A percentile compares a stretch with the other conserved stretches of the same genome.
These are phyloP conservation scores for Fusarium anthophilum DNA, from an alignment of 2,329 filamentous ascomycete species.

Conservation along the genomic window DNA sequence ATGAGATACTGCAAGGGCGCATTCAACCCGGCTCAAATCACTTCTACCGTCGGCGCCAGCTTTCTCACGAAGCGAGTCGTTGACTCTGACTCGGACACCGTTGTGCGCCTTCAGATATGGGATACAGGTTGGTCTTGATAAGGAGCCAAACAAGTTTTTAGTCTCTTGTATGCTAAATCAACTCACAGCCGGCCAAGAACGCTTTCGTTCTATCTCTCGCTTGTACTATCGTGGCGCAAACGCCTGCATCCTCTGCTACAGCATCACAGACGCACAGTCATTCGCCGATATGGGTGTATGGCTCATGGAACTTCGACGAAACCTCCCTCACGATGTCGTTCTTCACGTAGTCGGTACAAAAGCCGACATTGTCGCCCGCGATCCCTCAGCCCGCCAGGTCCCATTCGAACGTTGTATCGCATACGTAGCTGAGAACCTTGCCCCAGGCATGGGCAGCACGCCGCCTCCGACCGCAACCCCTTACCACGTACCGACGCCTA, in stretches of 20 bases:
- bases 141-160: neutral
- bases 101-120: slow-evolving; percentile 95
- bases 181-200: slow-evolving; percentile 80
- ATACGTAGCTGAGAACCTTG: slow-evolving; percentile 92
- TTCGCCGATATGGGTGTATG: slow-evolving; percentile 94
- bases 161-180: slow-evolving; percentile 3
- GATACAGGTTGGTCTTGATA: slow-evolving; percentile 71
- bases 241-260: slow-evolving; percentile 93
- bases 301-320: slow-evolving; percentile 84
- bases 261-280: slow-evolving; percentile 85
- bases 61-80: slow-evolving; percentile 83
- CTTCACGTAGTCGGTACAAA: slow-evolving; percentile 97
- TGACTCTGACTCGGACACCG: slow-evolving; percentile 85
- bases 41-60: slow-evolving; percentile 80
- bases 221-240: slow-evolving; percentile 97
- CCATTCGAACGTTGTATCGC: slow-evolving; percentile 96
- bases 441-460: slow-evolving; percentile 73
- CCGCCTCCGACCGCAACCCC: slow-evolving; percentile 71
- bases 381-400: slow-evolving; percentile 81
- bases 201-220: slow-evolving; percentile 92
- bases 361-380: slow-evolving; percentile 86
- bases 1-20: slow-evolving; percentile 79
- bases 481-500: slow-evolving; percentile 38
- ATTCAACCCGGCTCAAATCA: slow-evolving; percentile 71
- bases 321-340: slow-evolving; percentile 80